These are phyloP conservation scores for Cinnamomum chago DNA, from an alignment of 164 flowering plant species.

Conservation along the genomic window DNA sequence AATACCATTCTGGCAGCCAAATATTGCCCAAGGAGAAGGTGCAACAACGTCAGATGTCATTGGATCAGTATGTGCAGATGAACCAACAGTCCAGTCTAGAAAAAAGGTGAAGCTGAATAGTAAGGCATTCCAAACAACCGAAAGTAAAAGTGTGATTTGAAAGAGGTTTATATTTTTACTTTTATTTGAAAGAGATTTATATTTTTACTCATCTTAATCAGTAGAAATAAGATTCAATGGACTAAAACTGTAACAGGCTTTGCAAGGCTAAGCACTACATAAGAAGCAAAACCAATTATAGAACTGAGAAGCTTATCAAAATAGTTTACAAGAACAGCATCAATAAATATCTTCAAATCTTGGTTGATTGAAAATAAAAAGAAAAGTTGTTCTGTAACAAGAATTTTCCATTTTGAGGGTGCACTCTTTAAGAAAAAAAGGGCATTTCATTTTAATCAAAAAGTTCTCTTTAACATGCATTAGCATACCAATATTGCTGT, in stretches of 20 bases:
- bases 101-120: not conserved
- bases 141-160: not conserved
- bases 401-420: not conserved
- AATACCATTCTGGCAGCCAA: conserved; percentile 88
- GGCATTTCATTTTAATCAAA: too few species aligned
- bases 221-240: not conserved
- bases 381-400: not conserved
- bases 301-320: not conserved
- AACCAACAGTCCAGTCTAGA: conserved; percentile 56
- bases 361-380: not conserved
- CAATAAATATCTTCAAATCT: not conserved
- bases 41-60: conserved; percentile 76
- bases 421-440: too few species aligned
- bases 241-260: not conserved
- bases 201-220: not conserved
- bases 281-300: not conserved
- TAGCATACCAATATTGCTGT: not conserved
- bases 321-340: not conserved
- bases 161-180: not conserved
- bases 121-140: not conserved
- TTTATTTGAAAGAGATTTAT: not conserved
- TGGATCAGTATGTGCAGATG: conserved; percentile 46
- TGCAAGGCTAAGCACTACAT: not conserved
- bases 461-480: too few species aligned
- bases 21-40: conserved; percentile 89